These are phyloP conservation scores for Tephrocybe sp. DNA, from an alignment of 768 basidiomycete species.

Conservation along the genomic window DNA sequence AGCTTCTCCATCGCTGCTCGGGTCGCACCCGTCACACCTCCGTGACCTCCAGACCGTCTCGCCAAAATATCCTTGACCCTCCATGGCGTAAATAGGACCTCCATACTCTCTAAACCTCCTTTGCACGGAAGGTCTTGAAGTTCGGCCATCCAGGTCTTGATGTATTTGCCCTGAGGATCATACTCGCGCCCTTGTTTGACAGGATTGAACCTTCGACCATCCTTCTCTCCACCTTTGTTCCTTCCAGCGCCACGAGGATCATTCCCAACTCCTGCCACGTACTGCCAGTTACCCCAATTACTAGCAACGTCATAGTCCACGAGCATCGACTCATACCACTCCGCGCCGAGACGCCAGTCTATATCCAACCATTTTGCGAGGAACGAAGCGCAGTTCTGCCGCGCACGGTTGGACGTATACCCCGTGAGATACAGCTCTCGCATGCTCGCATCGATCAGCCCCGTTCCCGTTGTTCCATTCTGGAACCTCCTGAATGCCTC, in stretches of 20 bases:
- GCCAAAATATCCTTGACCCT: not conserved
- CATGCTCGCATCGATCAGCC: not conserved
- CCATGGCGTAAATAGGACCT: not conserved
- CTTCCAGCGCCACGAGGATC: slow-evolving; percentile 4
- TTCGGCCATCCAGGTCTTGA: not conserved
- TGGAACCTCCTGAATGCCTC: not conserved
- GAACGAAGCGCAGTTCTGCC: slow-evolving; percentile 6
- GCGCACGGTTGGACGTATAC: slow-evolving; percentile 5
- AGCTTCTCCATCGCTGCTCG: no score
- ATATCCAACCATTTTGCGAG: slow-evolving; percentile 4
- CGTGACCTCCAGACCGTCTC: not conserved
- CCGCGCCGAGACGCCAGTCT: slow-evolving; percentile 3
- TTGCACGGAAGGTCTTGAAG: not conserved
- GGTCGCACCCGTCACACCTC: no score
- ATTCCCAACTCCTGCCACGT: slow-evolving; percentile 7
- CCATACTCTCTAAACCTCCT: not conserved
- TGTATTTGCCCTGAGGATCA: not conserved
- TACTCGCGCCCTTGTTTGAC: not conserved
- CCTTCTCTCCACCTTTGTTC: not conserved
- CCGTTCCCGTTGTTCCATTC: not conserved
- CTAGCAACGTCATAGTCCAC: slow-evolving; percentile 6
- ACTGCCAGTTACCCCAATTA: slow-evolving; percentile 7
- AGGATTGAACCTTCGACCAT: not conserved
- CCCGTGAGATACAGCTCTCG: not conserved
- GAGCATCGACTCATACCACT: slow-evolving; percentile 8